Percentiles rank a stretch among this genome's conserved stretches.
phyloP scores from a whole-genome alignment of 2,329 filamentous ascomycete species.

The Trichoderma harzianum region DNA sequence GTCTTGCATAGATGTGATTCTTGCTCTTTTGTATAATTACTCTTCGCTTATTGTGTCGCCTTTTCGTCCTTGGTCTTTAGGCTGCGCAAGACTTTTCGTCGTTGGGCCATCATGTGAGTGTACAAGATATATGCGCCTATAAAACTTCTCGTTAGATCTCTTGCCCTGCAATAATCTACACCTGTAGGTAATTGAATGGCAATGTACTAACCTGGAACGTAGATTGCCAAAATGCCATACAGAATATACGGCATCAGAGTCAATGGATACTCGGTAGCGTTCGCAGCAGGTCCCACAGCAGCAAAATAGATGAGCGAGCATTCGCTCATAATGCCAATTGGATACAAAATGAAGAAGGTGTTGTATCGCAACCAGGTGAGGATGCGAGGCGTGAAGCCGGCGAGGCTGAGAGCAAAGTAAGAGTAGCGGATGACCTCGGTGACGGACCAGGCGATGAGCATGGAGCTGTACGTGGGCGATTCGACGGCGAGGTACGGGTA shows the following conservation, averaged over 20 bases:
- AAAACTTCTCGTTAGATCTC: background rate
- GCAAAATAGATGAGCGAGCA: constrained; percentile 74
- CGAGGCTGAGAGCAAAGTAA: constrained; percentile 78
- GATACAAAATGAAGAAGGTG: constrained; percentile 90
- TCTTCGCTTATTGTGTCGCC: constrained; percentile 35
- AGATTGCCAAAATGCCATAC: constrained; percentile 65
- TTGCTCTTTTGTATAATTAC: background rate
- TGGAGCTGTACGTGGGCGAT: constrained; percentile 64
- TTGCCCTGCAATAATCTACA: background rate
- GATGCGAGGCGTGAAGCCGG: constrained; percentile 56
- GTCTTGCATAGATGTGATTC: background rate
- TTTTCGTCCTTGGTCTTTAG: constrained; percentile 49
- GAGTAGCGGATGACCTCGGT: constrained; percentile 93
- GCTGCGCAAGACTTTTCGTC: constrained; percentile 70
- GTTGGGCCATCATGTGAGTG: constrained; percentile 91
- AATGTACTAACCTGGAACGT: constrained; percentile 68
- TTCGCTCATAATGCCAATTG: constrained; percentile 86
- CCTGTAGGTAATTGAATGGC: background rate
- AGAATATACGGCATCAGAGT: constrained; percentile 56
- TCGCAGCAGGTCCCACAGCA: constrained; percentile 48
- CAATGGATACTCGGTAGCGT: constrained; percentile 43
- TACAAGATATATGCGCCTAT: constrained; percentile 77
- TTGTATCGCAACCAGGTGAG: constrained; percentile 87
- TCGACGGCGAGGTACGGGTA: constrained; percentile 64
- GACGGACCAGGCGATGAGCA: constrained; percentile 83